These are phyloP conservation scores for Barnettozyma siamensis DNA, from an alignment of 805 yeast genomes.

Conservation along the genomic window DNA sequence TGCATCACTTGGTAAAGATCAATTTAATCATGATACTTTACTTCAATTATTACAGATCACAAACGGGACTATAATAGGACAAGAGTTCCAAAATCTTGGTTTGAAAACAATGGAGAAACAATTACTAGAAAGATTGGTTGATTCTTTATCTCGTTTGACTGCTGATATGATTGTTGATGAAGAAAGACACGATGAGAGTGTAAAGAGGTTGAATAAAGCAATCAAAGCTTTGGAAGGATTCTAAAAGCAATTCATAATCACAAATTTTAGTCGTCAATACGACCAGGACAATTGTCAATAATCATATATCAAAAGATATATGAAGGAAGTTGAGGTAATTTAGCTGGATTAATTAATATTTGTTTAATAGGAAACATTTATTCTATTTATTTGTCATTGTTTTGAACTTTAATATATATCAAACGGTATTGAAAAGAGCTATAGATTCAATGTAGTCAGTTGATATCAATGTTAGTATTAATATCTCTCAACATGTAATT, in stretches of 20 bases:
- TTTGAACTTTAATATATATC: no score
- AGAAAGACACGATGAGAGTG: conserved; percentile 72
- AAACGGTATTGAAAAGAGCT: no score
- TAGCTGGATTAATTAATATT: no score
- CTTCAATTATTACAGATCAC: conserved; percentile 33
- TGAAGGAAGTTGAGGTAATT: no score
- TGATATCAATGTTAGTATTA: no score
- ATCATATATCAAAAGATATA: no score
- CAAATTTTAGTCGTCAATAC: no score
- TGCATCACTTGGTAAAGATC: conserved; percentile 16
- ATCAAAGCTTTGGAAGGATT: conserved; percentile 84
- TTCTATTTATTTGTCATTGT: no score
- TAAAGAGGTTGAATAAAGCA: conserved; percentile 74
- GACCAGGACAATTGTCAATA: no score
- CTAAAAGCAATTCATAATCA: conserved; percentile 11
- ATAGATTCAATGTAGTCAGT: no score
- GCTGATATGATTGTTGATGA: conserved; percentile 89
- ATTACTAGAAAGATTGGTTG: conserved; percentile 78
- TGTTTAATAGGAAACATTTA: no score
- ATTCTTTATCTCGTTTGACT: conserved; percentile 76
- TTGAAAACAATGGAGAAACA: conserved; percentile 73
- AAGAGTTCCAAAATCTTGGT: conserved; percentile 68
- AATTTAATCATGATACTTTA: conserved; percentile 28
- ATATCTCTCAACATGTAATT: no score
- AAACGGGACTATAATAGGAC: conserved; percentile 37